These are phyloP conservation scores for Fusarium mundagurra DNA, from an alignment of 2,329 filamentous ascomycete genomes.

Conservation along the genomic window DNA sequence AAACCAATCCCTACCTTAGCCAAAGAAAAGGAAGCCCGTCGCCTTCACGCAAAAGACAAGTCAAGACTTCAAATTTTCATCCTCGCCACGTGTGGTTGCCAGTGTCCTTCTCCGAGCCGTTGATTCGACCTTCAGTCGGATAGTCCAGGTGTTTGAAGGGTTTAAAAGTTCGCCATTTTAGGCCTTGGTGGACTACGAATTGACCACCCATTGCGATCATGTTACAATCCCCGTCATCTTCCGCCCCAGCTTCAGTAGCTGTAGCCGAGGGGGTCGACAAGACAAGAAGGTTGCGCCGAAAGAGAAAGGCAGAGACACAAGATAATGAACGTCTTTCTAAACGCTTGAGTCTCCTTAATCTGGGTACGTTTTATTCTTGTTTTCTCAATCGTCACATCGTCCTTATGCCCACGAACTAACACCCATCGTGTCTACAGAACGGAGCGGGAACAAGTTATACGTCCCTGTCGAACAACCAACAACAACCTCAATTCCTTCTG, in stretches of 20 bases:
- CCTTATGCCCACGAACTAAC: neutral
- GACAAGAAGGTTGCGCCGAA: slow-evolving; percentile 50
- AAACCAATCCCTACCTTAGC: neutral
- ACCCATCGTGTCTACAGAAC: slow-evolving; percentile 56
- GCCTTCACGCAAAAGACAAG: slow-evolving; percentile 16
- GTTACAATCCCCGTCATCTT: slow-evolving; percentile 46
- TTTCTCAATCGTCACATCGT: neutral
- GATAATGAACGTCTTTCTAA: slow-evolving; percentile 83
- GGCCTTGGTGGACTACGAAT: slow-evolving; percentile 13
- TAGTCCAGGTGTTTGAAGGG: slow-evolving; percentile 28
- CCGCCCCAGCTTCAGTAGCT: slow-evolving; percentile 30
- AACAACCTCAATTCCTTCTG: slow-evolving; percentile 33
- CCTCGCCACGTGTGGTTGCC: slow-evolving; percentile 24
- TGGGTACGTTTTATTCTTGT: slow-evolving; percentile 66
- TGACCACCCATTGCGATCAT: slow-evolving; percentile 43
- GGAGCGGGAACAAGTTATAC: slow-evolving; percentile 71
- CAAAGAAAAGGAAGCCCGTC: neutral
- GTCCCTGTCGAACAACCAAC: slow-evolving; percentile 66
- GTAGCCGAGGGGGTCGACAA: slow-evolving; percentile 33
- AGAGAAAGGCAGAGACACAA: slow-evolving; percentile 69
- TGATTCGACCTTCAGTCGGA: slow-evolving; percentile 18
- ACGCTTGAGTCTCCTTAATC: slow-evolving; percentile 80
- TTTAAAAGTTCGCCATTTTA: slow-evolving; percentile 31
- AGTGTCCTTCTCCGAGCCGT: slow-evolving; percentile 20
- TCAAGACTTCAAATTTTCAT: slow-evolving; percentile 13